Conservation (phyloP, 139 green algal species). For the Tetratostichococcus sp. region DNA sequence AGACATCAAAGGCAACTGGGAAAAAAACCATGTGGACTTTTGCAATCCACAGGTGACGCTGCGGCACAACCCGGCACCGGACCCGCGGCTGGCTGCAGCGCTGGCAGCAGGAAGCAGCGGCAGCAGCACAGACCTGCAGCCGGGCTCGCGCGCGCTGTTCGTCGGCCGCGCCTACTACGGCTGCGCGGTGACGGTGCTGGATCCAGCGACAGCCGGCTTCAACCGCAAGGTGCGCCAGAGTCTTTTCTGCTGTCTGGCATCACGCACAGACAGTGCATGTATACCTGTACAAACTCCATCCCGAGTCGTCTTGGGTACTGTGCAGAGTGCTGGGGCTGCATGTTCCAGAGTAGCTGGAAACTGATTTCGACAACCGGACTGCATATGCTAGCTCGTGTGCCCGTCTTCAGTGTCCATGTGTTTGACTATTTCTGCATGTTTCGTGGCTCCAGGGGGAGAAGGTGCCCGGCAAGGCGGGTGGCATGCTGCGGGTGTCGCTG, state of each 20-base stretch:
- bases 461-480: neutral
- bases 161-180: conserved; percentile 75
- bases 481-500: conserved; percentile 31
- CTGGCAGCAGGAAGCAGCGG: conserved; percentile 4
- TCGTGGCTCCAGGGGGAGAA: conserved; percentile 8
- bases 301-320: no score
- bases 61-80: conserved; percentile 43
- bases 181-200: conserved; percentile 64
- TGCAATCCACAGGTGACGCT: conserved; percentile 50
- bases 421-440: no score
- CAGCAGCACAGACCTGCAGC: conserved; percentile 15
- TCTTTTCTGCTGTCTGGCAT: neutral
- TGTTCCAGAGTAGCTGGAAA: no score
- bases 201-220: conserved; percentile 33
- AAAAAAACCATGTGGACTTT: no score
- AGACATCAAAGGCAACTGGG: no score
- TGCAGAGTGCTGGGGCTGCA: no score
- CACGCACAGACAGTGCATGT: neutral
- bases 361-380: no score
- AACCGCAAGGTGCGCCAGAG: conserved; percentile 33
- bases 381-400: no score
- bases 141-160: conserved; percentile 53
- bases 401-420: no score
- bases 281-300: no score
- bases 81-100: conserved; percentile 40